Evolutionary conservation across 805 yeast genomes (phyloP), one percentile per base, ranked within the genome.

Genomic region (Aciculoconidium aculeatum): DNA sequence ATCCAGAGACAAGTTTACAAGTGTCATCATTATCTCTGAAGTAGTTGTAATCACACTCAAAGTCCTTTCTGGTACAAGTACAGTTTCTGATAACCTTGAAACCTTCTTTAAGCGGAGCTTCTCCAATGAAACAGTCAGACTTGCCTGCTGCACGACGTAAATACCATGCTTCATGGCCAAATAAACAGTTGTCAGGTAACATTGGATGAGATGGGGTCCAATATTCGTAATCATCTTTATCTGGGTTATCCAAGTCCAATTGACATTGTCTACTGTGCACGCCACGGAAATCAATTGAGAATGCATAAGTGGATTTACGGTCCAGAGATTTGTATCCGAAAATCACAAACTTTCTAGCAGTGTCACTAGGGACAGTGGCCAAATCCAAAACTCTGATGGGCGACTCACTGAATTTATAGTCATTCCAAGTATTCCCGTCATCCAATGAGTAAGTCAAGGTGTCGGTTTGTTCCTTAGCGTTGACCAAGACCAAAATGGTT

Each of bases 41-140:
- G 53, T 67, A 88, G 56, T 88, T 88, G 62, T 77, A 85, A 53
- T 92, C 98, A 69, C 98, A 92, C 55, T 92, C 98, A 49, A 64
- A 92, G 44, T 90, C 98, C 30, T 72, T 70, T 54, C 95, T 72
- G 0, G 92, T 69, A 61, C 98, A 92, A 1, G 80, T 51, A 60
- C 98, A 92, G 51, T 83, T 78, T 36, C 75, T 64, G 7, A 70
- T 51, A 8, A 70, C 62, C 40, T 67, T 69, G 47, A 65, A 72
- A 1, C 83, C 87, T 16, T 71, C 61, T 15, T 60, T 51, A 23
- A 83, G 62, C 7, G 70, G 70, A 3, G 77, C 75, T 31, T 72
- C 72, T 9, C 80, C 80, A 37, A 85, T 78, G 47, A 77, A 82
- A 56, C 95, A 90, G 39, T 77, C 73, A 11, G 58, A 38, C 26